Evolutionary conservation across 768 basidiomycete species (phyloP).

Genomic region (Psilocybe cubensis): DNA sequence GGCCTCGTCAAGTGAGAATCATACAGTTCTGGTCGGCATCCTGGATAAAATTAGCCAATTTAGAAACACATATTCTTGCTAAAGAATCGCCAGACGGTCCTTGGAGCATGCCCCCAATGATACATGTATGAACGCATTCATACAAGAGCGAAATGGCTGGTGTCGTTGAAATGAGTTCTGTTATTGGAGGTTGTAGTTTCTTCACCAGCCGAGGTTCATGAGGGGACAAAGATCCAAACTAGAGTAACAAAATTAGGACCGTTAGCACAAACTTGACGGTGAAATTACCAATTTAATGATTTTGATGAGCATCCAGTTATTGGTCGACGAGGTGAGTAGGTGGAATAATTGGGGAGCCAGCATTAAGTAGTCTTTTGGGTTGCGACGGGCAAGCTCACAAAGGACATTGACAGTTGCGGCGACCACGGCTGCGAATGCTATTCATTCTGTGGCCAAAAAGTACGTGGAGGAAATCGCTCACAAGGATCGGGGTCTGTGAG

Average conservation of each 20-base stretch:
- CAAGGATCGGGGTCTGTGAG: conserved; percentile 79
- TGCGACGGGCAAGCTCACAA: conserved; percentile 85
- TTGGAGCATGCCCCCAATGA: conserved; percentile 94
- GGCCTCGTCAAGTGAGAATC: conserved; percentile 27
- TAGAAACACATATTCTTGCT: conserved; percentile 89
- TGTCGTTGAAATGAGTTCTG: conserved; percentile 93
- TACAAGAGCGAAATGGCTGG: conserved; percentile 95
- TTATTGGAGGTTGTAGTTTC: conserved; percentile 93
- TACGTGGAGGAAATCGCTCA: conserved; percentile 29
- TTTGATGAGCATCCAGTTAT: conserved; percentile 99
- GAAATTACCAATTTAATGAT: conserved; percentile 87
- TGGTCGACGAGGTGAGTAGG: conserved; percentile 89
- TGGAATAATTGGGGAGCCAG: conserved; percentile 94
- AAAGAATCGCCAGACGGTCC: conserved; percentile 76
- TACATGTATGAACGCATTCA: conserved; percentile 98
- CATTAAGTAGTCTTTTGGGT: conserved; percentile 79
- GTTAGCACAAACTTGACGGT: neutral
- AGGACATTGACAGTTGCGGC: conserved; percentile 93
- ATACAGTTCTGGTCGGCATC: conserved; percentile 95
- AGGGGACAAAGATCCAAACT: conserved; percentile 95
- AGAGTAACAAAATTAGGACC: conserved; percentile 8
- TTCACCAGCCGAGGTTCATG: conserved; percentile 92
- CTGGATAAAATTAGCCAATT: conserved; percentile 88
- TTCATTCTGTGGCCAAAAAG: neutral
- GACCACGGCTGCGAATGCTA: conserved; percentile 70